Evolutionary conservation across 1,284 basidiomycete genomes (phyloP).

Genomic region (Vanrija pseudolonga): DNA sequence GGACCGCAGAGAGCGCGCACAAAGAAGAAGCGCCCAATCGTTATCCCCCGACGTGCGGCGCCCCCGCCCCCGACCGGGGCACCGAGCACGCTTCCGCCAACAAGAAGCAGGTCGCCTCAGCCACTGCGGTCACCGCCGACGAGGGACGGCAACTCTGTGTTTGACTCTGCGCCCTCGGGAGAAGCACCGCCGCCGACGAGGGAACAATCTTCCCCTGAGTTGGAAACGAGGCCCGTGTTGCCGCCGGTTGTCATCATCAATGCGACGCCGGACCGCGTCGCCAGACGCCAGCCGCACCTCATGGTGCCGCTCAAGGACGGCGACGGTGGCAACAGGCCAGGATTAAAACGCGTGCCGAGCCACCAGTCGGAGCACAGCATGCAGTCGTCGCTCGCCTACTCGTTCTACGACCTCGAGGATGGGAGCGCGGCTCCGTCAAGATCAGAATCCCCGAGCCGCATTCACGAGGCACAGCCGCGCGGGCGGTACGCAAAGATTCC

Average conservation of each 20-base stretch:
- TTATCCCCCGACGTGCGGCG: conserved; percentile 32
- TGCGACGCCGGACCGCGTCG: conserved; percentile 1
- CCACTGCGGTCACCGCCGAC: conserved; percentile 2
- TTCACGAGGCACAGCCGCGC: conserved; percentile 6
- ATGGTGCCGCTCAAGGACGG: conserved; percentile 29
- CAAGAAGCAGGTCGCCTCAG: conserved; percentile 3
- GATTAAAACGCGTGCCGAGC: not conserved
- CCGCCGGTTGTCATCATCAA: conserved; percentile 5
- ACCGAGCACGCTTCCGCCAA: conserved; percentile 5
- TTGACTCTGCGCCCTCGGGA: not conserved
- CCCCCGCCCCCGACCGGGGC: conserved; percentile 29
- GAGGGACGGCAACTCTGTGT: not conserved
- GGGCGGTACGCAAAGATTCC: conserved; percentile 31
- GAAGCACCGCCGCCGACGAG: not conserved
- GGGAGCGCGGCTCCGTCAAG: conserved; percentile 16
- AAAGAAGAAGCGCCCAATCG: conserved; percentile 29
- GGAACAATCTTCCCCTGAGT: not conserved
- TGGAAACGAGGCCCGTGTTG: not conserved
- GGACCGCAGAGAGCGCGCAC: not conserved
- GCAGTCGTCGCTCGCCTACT: conserved; percentile 22
- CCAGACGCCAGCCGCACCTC: conserved; percentile 3
- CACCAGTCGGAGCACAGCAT: not conserved
- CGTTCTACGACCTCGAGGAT: conserved; percentile 38
- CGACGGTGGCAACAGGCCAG: not conserved
- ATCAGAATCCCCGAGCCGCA: conserved; percentile 2